Base-by-base conservation (phyloP, 2,329 filamentous ascomycete species). In the Fonsecaea multimorphosa region DNA sequence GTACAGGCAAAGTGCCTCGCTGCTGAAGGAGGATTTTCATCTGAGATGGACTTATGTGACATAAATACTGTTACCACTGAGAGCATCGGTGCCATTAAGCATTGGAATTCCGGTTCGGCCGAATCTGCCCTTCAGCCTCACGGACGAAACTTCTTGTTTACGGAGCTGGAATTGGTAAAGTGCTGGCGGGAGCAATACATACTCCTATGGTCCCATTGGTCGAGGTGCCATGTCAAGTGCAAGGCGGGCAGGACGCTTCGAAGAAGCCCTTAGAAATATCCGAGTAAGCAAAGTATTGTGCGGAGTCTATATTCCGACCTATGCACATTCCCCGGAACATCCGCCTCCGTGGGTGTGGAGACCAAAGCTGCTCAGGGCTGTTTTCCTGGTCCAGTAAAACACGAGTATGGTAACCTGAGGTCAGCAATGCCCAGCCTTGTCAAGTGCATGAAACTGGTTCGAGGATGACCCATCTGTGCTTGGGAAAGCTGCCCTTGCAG, bases 131-230 rank as follows among this genome's bases (percentile, higher is more conserved):
- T 14, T 16, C 22, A 46, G 40, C 9, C 5, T 49, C 19, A 24
- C 44, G 44, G 44, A 49, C 44, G 19, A 49, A 49, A 27, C 27
- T 49, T 27, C 44, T 27, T 49, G 19, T 49, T 27, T 49, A 49
- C 44, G 19, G 14, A 27, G 22, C 44, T 49, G 19, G 19, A 49
- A 49, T 9, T 14, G 44, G 44, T 5, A 24, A 14, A 16, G 29
- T 31, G n/a, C n/a, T n/a, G 8, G 29, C 8, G 29, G 3, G 8
- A 31, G 29, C 29, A 31, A n/a, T n/a, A n/a, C n/a, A n/a, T n/a
- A n/a, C n/a, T n/a, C n/a, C 8, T 31, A 4, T 31, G 3, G 29
- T 31, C 29, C 29, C 3, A 31, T 31, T 31, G 29, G 29, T 31
- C 29, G 29, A 31, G 29, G n/a, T 46, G n/a, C 19, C n/a, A 19